phyloP scores from a whole-genome alignment of 441 rosid genomes.

The Brassica hybrid region DNA sequence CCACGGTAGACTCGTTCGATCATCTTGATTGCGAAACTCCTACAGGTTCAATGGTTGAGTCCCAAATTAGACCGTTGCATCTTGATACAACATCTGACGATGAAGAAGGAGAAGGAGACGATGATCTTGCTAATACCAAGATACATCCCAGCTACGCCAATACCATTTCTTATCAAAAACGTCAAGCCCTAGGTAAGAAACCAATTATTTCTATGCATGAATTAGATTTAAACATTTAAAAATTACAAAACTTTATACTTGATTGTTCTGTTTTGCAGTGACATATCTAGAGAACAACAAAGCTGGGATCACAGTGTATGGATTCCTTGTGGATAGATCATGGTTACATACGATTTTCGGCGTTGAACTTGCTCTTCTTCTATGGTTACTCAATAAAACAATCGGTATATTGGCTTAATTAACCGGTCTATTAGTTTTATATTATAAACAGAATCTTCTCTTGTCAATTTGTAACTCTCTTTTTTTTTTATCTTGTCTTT shows the following conservation, averaged over 20 bases:
- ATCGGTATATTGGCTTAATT: constrained; percentile 52
- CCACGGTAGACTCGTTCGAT: constrained; percentile 75
- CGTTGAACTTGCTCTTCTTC: constrained; percentile 74
- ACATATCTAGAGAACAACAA: not conserved
- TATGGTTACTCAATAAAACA: constrained; percentile 93
- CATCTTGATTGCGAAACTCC: constrained; percentile 69
- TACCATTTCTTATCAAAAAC: constrained; percentile 81
- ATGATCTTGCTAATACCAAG: constrained; percentile 63
- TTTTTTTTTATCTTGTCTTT: not conserved
- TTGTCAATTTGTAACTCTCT: constrained; percentile 19
- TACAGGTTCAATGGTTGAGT: constrained; percentile 36
- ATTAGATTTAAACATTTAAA: not conserved
- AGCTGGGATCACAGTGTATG: constrained; percentile 88
- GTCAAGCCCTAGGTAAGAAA: constrained; percentile 80
- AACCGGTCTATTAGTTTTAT: not conserved
- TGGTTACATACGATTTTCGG: constrained; percentile 87
- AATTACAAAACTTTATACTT: not conserved
- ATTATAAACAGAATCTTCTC: constrained; percentile 3
- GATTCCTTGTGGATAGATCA: constrained; percentile 82
- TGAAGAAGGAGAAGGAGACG: constrained; percentile 76
- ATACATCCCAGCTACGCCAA: constrained; percentile 65
- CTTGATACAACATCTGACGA: constrained; percentile 53
- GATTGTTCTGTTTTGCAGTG: too few species aligned
- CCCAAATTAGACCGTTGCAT: constrained; percentile 34
- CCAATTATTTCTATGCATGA: not conserved